Evolutionary conservation across 371 early-diverging fungal species (phyloP).

Genomic region (Mycotypha africana): DNA sequence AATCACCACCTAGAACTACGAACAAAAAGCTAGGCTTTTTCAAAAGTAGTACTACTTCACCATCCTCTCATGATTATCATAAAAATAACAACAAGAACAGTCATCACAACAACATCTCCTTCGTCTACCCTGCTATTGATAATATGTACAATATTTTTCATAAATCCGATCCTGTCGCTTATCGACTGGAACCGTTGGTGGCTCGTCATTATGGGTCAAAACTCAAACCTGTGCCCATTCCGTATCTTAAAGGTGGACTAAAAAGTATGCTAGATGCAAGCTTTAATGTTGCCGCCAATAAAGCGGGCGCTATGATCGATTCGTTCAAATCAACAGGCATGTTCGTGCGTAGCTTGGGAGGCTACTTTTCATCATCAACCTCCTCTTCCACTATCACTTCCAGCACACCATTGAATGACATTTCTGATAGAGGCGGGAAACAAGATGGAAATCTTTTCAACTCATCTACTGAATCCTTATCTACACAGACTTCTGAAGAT

Average conservation of each 20-base stretch:
- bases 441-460: not conserved
- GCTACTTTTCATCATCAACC: conserved; percentile 39
- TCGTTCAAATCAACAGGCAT: conserved; percentile 38
- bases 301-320: conserved; percentile 67
- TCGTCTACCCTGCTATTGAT: conserved; percentile 59
- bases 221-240: conserved; percentile 65
- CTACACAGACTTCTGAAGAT: conserved; percentile 7
- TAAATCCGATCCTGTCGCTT: conserved; percentile 59
- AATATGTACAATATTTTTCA: conserved; percentile 82
- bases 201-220: conserved; percentile 40
- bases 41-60: too few species aligned
- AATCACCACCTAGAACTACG: not conserved
- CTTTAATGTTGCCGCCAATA: conserved; percentile 61
- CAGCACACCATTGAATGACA: conserved; percentile 1
- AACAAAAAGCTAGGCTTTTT: not conserved
- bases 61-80: too few species aligned
- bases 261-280: conserved; percentile 61
- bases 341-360: conserved; percentile 29
- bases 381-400: too few species aligned
- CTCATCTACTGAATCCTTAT: conserved; percentile 17
- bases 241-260: conserved; percentile 82
- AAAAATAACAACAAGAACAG: too few species aligned
- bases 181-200: conserved; percentile 72
- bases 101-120: too few species aligned
- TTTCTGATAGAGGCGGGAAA: not conserved